These are phyloP conservation scores for Tylopilus intermedius DNA, from an alignment of 768 basidiomycete species.

Conservation along the genomic window DNA sequence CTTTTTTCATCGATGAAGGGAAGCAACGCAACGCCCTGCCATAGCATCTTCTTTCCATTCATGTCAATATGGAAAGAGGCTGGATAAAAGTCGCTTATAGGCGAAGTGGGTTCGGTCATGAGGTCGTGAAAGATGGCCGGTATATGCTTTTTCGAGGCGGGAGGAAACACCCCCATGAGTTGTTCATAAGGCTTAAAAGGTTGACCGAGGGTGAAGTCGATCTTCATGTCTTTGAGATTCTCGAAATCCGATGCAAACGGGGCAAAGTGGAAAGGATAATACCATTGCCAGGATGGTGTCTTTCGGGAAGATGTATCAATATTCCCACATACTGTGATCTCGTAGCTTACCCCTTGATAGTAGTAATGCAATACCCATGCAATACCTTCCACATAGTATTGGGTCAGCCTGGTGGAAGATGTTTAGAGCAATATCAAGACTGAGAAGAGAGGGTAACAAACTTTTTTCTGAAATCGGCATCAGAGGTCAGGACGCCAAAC, in stretches of 20 bases:
- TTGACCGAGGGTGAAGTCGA: constrained; percentile 71
- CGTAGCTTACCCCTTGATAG: constrained; percentile 82
- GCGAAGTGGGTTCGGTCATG: constrained; percentile 83
- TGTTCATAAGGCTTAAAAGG: constrained; percentile 98
- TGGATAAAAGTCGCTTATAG: constrained; percentile 96
- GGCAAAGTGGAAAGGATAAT: constrained; percentile 96
- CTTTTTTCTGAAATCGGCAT: constrained; percentile 68
- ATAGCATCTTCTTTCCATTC: constrained; percentile 99
- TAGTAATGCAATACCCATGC: constrained; percentile 97
- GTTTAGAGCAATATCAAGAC: constrained; percentile 1
- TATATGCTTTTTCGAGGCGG: constrained; percentile 81
- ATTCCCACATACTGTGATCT: background rate
- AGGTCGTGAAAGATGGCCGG: constrained; percentile 79
- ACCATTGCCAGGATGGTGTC: constrained; percentile 98
- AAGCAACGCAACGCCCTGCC: constrained; percentile 96
- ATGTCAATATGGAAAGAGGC: constrained; percentile 91
- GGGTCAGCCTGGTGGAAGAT: constrained; percentile 55
- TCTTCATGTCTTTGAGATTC: constrained; percentile 70
- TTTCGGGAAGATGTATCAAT: constrained; percentile 29
- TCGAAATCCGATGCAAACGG: constrained; percentile 95
- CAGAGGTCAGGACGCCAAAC: constrained; percentile 72
- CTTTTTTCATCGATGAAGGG: constrained; percentile 91
- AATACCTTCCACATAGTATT: constrained; percentile 87
- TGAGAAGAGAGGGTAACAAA: constrained; percentile 35
- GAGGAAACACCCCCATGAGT: constrained; percentile 96